Evolutionary conservation across 2,329 filamentous ascomycete species (phyloP).

Genomic region (Penicillium sclerotigenum): DNA sequence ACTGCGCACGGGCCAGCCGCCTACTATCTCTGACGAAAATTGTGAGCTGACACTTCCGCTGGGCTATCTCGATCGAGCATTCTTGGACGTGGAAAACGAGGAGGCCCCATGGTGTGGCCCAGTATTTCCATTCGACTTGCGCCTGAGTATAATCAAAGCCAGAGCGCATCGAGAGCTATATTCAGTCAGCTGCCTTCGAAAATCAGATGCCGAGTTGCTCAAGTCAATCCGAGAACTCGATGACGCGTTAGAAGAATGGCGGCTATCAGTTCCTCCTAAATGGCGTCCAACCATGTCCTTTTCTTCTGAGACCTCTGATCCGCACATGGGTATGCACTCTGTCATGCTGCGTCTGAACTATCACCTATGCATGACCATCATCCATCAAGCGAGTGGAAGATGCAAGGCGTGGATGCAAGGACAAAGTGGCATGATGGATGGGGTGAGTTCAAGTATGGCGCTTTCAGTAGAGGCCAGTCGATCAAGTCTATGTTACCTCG

Average conservation of each 20-base stretch:
- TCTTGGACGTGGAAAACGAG: constrained; percentile 21
- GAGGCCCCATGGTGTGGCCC: constrained; percentile 22
- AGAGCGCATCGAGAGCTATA: constrained; percentile 51
- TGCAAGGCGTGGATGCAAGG: constrained; percentile 45
- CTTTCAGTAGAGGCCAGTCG: constrained; percentile 56
- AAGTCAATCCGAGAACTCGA: constrained; percentile 56
- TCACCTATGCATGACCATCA: constrained; percentile 54
- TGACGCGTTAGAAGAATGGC: constrained; percentile 56
- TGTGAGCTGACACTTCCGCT: constrained; percentile 53
- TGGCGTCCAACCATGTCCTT: constrained; percentile 51
- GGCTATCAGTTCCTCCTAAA: constrained; percentile 46
- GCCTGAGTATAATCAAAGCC: constrained; percentile 52
- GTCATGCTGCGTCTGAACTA: constrained; percentile 55
- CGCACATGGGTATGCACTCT: constrained; percentile 46
- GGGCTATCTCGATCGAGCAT: constrained; percentile 37
- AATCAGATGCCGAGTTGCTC: constrained; percentile 55
- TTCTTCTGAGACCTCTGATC: constrained; percentile 30
- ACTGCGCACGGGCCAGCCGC: constrained; percentile 53
- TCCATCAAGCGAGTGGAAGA: constrained; percentile 55
- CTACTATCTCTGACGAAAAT: constrained; percentile 50
- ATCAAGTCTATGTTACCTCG: constrained; percentile 52
- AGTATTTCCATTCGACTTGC: constrained; percentile 49
- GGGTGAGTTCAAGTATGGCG: constrained; percentile 52
- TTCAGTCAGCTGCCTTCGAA: constrained; percentile 48
- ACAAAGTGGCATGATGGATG: constrained; percentile 41